phyloP scores from a whole-genome alignment of 2,329 filamentous ascomycete species.

The Macroventuria anomochaeta region DNA sequence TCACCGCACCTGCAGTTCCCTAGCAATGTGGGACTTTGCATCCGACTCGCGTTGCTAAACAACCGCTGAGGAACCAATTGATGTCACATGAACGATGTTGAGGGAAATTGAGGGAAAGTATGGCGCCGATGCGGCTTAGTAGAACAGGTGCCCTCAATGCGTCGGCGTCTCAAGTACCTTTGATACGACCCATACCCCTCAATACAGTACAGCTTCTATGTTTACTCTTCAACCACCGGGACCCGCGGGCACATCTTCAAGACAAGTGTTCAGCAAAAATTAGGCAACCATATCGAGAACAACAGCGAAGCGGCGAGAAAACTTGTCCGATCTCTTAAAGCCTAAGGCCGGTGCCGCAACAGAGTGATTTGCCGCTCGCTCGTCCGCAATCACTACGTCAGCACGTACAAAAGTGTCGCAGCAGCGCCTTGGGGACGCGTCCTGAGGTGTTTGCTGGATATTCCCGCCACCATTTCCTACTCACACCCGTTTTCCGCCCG shows the following conservation, averaged over 20 bases:
- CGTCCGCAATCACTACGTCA: constrained; percentile 29
- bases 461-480: constrained; percentile 45
- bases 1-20: neutral
- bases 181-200: too few species aligned
- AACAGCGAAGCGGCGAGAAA: constrained; percentile 1
- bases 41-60: neutral
- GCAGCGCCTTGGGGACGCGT: constrained; percentile 26
- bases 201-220: too few species aligned
- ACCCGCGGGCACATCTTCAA: too few species aligned
- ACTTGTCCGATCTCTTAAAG: constrained; percentile 1
- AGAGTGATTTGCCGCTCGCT: constrained; percentile 6
- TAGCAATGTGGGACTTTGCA: neutral
- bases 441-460: constrained; percentile 26
- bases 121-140: constrained; percentile 1
- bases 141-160: neutral
- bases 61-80: neutral
- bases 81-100: constrained; percentile 6
- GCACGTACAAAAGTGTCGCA: constrained; percentile 25
- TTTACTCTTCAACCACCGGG: too few species aligned
- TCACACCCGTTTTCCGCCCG: constrained; percentile 31
- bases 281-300: too few species aligned
- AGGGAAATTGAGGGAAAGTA: constrained; percentile 17
- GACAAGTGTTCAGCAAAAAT: too few species aligned
- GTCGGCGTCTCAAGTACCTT: too few species aligned
- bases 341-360: constrained; percentile 4